Conservation (phyloP, 164 flowering plant species). For the Cinnamomum chago region DNA sequence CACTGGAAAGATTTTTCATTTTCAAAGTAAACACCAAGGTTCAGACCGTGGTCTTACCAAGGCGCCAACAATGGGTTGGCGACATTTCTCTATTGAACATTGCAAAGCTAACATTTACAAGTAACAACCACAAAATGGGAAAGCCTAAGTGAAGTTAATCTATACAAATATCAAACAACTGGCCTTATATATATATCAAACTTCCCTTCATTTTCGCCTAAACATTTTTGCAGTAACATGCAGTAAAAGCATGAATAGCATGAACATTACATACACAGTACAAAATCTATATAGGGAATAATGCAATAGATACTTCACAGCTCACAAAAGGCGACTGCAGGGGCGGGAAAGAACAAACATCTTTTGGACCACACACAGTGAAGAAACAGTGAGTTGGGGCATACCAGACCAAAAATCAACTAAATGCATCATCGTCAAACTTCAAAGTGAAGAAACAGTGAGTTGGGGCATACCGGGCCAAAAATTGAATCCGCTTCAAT, state of each 20-base stretch:
- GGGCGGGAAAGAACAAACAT: background rate
- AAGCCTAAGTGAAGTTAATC: no score
- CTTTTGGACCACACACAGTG: background rate
- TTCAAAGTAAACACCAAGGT: no score
- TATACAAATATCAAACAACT: no score
- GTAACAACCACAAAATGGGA: no score
- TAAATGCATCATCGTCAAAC: background rate
- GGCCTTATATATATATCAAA: no score
- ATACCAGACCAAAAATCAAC: background rate
- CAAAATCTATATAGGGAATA: background rate
- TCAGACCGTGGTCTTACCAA: no score
- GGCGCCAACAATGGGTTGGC: no score
- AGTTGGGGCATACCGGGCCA: slow-evolving; percentile 56
- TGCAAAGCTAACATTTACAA: no score
- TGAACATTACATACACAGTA: background rate
- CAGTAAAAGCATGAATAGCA: background rate
- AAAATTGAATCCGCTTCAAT: slow-evolving; percentile 63
- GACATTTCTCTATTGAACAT: no score
- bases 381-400: no score
- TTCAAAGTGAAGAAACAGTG: background rate
- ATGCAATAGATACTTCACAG: background rate
- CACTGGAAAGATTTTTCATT: no score
- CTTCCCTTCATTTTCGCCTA: no score
- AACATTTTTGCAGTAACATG: background rate
- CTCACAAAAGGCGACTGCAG: background rate